phyloP scores from a whole-genome alignment of 2,329 filamentous ascomycete genomes.

The Thermomyces lanuginosus region DNA sequence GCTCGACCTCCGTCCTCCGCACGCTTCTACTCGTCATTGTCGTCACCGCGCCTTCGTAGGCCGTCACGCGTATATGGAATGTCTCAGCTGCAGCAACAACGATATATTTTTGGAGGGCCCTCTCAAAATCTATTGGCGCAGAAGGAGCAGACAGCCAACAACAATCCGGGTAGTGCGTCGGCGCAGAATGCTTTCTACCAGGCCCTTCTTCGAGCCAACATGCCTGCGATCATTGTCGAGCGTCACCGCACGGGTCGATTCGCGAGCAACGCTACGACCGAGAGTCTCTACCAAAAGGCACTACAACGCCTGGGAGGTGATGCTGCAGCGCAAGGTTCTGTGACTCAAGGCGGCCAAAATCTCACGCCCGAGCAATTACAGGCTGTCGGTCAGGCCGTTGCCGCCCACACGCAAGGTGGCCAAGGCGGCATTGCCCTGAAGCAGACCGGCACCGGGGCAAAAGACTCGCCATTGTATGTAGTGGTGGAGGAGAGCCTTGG shows the following conservation, averaged over 20 bases:
- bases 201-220: conserved; percentile 73
- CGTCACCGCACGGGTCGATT: conserved; percentile 76
- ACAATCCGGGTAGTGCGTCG: conserved; percentile 71
- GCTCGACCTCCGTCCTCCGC: conserved; percentile 8
- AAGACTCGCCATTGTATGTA: conserved; percentile 79
- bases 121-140: conserved; percentile 54
- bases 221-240: conserved; percentile 85
- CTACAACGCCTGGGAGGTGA: conserved; percentile 43
- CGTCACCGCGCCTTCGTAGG: conserved; percentile 13
- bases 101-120: conserved; percentile 24
- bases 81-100: conserved; percentile 18
- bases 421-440: conserved; percentile 39
- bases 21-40: conserved; percentile 21
- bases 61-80: conserved; percentile 12
- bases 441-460: conserved; percentile 47
- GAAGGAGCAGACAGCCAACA: conserved; percentile 81
- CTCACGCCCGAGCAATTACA: conserved; percentile 51
- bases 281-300: conserved; percentile 63
- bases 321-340: conserved; percentile 12
- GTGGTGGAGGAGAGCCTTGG: conserved; percentile 82
- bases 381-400: conserved; percentile 66
- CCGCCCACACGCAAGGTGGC: conserved; percentile 51
- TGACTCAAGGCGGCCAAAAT: conserved; percentile 12
- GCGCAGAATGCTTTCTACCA: conserved; percentile 91
- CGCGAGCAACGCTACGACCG: conserved; percentile 61